A percentile compares a stretch with the other conserved stretches of the same genome.
Evolutionary conservation across 139 green algal species (phyloP).

Genomic region (Nannochloris sp.): DNA sequence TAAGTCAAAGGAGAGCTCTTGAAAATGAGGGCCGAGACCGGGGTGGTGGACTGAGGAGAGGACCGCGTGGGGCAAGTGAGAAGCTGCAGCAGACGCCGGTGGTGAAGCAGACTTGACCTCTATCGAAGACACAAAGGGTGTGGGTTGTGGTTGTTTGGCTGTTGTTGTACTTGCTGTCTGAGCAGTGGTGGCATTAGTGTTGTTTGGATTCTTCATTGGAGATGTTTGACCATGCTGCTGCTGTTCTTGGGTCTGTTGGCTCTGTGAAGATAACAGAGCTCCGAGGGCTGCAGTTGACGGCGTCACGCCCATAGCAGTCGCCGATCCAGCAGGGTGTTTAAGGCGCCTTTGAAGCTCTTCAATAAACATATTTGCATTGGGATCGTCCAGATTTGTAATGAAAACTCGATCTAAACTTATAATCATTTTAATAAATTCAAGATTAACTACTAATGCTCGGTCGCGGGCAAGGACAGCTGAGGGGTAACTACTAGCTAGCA

Average conservation of each 20-base stretch:
- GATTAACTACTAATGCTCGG: slow-evolving; percentile 33
- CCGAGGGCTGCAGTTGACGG: background rate
- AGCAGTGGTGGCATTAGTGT: no score
- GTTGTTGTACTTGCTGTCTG: no score
- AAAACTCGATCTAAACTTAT: slow-evolving; percentile 16
- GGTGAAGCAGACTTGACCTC: no score
- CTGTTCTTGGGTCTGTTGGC: no score
- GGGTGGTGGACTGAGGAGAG: no score
- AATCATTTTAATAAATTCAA: slow-evolving; percentile 37
- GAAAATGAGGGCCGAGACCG: no score
- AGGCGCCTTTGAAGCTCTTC: slow-evolving; percentile 32
- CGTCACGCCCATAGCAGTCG: background rate
- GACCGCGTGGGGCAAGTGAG: no score
- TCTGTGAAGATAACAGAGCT: background rate
- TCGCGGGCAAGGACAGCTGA: slow-evolving; percentile 35
- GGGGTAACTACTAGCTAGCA: slow-evolving; percentile 27
- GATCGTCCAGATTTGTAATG: slow-evolving; percentile 25
- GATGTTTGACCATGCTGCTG: no score
- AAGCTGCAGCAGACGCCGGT: no score
- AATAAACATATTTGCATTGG: slow-evolving; percentile 23
- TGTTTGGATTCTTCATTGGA: no score
- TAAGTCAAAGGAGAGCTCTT: slow-evolving; percentile 41
- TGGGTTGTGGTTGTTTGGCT: no score
- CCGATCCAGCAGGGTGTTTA: background rate
- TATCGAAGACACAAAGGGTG: no score